phyloP scores from a whole-genome alignment of 2,329 filamentous ascomycete species.

The Pseudocercospora eumusae region DNA sequence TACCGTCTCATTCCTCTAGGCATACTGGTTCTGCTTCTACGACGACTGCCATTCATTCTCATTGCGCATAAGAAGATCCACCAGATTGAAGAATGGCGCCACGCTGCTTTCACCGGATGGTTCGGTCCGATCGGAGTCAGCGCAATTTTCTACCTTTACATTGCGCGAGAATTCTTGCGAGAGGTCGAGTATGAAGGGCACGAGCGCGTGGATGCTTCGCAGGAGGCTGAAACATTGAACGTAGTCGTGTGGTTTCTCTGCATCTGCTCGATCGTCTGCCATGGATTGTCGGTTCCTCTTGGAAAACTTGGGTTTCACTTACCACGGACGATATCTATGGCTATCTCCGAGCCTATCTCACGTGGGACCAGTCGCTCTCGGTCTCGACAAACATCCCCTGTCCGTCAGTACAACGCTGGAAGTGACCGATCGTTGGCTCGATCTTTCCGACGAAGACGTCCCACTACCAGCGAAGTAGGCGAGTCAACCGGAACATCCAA shows the following conservation, averaged over 20 bases:
- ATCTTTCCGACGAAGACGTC: conserved; percentile 15
- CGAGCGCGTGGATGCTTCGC: conserved; percentile 64
- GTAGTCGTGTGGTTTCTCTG: conserved; percentile 84
- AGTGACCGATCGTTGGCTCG: conserved; percentile 10
- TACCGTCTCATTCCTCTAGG: conserved; percentile 73
- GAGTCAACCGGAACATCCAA: neutral
- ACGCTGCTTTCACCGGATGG: conserved; percentile 85
- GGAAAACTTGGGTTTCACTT: conserved; percentile 65
- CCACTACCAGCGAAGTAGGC: conserved; percentile 19
- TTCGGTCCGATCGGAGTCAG: conserved; percentile 92
- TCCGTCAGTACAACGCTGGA: neutral
- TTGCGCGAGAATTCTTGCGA: conserved; percentile 72
- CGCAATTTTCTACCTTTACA: conserved; percentile 85
- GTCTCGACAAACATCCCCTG: neutral
- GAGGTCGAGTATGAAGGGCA: conserved; percentile 60
- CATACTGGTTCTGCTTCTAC: conserved; percentile 72
- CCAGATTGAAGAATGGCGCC: conserved; percentile 72
- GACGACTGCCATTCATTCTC: conserved; percentile 75
- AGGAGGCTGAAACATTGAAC: conserved; percentile 65
- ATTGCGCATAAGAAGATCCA: conserved; percentile 71
- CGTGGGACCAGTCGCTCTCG: conserved; percentile 25
- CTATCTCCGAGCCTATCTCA: conserved; percentile 46
- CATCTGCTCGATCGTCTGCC: conserved; percentile 81
- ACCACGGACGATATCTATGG: conserved; percentile 62
- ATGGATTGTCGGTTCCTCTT: conserved; percentile 78